These are phyloP conservation scores for Wickerhamiella allomyrinae DNA, from an alignment of 805 yeast genomes.

Conservation along the genomic window DNA sequence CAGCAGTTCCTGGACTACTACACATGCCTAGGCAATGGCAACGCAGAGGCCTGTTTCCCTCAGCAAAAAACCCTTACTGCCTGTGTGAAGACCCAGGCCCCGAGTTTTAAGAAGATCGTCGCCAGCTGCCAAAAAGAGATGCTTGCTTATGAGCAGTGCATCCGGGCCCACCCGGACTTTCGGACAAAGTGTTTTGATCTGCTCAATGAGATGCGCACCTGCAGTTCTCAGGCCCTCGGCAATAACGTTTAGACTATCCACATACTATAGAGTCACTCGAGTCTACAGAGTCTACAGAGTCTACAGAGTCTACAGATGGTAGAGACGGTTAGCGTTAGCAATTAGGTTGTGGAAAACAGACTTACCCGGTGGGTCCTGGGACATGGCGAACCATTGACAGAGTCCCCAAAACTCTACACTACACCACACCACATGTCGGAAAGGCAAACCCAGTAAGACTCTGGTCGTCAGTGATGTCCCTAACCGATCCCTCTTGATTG, in stretches of 20 bases:
- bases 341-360: neutral
- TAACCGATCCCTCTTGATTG: neutral
- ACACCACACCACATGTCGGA: neutral
- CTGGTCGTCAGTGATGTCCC: neutral
- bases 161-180: constrained; percentile 32
- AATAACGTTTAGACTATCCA: neutral
- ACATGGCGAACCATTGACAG: constrained; percentile 1
- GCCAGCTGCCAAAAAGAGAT: constrained; percentile 43
- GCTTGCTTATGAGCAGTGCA: constrained; percentile 52
- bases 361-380: neutral
- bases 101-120: constrained; percentile 58
- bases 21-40: constrained; percentile 49
- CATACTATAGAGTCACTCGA: too few species aligned
- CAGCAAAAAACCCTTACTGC: constrained; percentile 44
- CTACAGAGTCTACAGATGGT: too few species aligned
- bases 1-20: constrained; percentile 58
- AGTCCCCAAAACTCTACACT: constrained; percentile 1
- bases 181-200: constrained; percentile 40
- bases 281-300: too few species aligned
- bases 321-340: too few species aligned
- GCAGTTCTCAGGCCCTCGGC: constrained; percentile 29
- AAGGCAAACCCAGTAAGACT: neutral
- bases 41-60: constrained; percentile 34
- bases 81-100: constrained; percentile 54
- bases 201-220: constrained; percentile 44